Conservation (phyloP, 257 asterid species). For the Nicotiana knightiana region DNA sequence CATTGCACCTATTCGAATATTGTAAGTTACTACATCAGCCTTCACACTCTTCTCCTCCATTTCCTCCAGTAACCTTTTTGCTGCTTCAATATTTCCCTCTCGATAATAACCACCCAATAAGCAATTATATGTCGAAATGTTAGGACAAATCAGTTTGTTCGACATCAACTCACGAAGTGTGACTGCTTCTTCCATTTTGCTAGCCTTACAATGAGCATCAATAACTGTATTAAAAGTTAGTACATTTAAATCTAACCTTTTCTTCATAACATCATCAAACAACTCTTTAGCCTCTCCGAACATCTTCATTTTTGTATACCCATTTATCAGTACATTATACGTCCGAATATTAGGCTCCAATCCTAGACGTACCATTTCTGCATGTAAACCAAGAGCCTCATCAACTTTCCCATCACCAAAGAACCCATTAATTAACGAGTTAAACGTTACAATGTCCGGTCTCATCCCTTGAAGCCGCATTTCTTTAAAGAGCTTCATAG, state of each 20-base stretch:
- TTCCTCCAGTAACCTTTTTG: constrained; percentile 39
- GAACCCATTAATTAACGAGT: constrained; percentile 58
- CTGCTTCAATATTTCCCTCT: constrained; percentile 44
- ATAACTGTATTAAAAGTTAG: constrained; percentile 59
- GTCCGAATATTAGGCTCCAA: constrained; percentile 66
- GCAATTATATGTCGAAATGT: constrained; percentile 76
- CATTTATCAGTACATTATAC: constrained; percentile 52
- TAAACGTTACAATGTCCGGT: constrained; percentile 50
- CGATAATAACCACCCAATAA: constrained; percentile 60
- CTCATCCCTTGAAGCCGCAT: constrained; percentile 51
- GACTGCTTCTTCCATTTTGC: constrained; percentile 54
- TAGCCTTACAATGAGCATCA: constrained; percentile 61
- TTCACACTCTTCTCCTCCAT: constrained; percentile 59
- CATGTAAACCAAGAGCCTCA: constrained; percentile 51
- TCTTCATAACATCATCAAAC: constrained; percentile 44
- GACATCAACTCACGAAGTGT: constrained; percentile 43
- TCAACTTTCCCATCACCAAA: constrained; percentile 50
- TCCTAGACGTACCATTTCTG: constrained; percentile 49
- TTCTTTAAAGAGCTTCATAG: constrained; percentile 54
- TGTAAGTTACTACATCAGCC: constrained; percentile 70
- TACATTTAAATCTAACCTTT: constrained; percentile 44
- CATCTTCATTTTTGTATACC: constrained; percentile 51
- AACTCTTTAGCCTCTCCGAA: constrained; percentile 54
- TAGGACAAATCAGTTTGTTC: constrained; percentile 45
- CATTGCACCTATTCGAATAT: constrained; percentile 54